Evolutionary conservation across 768 basidiomycete species (phyloP).

Genomic region (Termitomyces titanicus): DNA sequence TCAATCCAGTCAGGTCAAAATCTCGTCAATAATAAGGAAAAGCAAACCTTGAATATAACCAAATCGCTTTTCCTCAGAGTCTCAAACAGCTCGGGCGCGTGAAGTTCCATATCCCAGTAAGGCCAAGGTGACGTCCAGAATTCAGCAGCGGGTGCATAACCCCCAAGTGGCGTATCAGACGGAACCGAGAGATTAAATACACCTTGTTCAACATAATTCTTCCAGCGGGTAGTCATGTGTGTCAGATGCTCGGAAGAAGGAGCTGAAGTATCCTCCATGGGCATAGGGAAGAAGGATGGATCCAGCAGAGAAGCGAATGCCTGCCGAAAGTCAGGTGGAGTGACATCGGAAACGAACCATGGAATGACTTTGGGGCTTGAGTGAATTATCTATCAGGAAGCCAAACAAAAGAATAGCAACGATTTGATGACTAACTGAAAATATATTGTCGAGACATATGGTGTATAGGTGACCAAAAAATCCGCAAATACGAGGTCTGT

Average conservation of each 20-base stretch:
- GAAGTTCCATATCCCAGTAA: slow-evolving; percentile 68
- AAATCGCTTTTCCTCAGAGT: slow-evolving; percentile 54
- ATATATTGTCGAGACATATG: slow-evolving; percentile 74
- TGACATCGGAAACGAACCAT: slow-evolving; percentile 97
- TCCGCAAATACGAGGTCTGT: slow-evolving; percentile 93
- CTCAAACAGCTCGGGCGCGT: slow-evolving; percentile 48
- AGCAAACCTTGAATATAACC: slow-evolving; percentile 77
- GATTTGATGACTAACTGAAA: slow-evolving; percentile 69
- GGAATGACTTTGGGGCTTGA: slow-evolving; percentile 88
- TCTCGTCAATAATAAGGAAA: not conserved
- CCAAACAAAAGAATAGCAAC: not conserved
- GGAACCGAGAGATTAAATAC: slow-evolving; percentile 74
- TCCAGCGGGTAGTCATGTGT: slow-evolving; percentile 69
- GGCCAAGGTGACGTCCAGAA: slow-evolving; percentile 79
- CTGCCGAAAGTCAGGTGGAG: slow-evolving; percentile 74
- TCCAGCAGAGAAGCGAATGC: slow-evolving; percentile 58
- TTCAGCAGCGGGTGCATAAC: slow-evolving; percentile 19
- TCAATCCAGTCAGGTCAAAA: not conserved
- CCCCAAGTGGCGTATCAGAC: slow-evolving; percentile 51
- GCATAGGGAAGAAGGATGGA: slow-evolving; percentile 54
- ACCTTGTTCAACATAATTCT: slow-evolving; percentile 62
- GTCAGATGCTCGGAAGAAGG: slow-evolving; percentile 39
- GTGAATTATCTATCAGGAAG: not conserved
- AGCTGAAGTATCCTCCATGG: slow-evolving; percentile 16
- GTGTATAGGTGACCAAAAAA: slow-evolving; percentile 87